Base-by-base conservation (phyloP, 371 early-diverging fungal genomes). In the Zopfochytrium polystomum region DNA sequence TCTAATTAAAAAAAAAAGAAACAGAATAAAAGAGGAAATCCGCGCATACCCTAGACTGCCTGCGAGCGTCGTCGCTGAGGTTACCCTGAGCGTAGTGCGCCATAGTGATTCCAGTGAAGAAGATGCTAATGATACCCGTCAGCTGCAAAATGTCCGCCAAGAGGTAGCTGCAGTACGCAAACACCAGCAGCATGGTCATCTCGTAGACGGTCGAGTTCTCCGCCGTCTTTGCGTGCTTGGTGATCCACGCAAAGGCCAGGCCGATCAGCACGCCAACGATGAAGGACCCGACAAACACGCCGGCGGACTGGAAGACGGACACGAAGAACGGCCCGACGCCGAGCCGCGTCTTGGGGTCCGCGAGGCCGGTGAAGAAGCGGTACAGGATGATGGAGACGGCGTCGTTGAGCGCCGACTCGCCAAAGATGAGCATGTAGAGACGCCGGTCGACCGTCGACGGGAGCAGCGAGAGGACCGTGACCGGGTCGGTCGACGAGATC, bases 401-500 rank as follows among this genome's bases (percentile, higher is more conserved):
- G 57, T 81, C 82, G 63, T 81, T 81, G 26, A 81, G 67, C 0
- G 82, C 82, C 31, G 68, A 67, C 64, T 81, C 82, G 7, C 82
- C 82, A 65, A 81, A 80, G 32, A 81, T 81, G 57, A 80, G 38
- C 72, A 81, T 80, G 75, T 80, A 80, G 33, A 80, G 67, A 7
- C 72, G 55, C 25, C 66, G 42, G 65, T 80, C 81, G 27, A 79
- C 76, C 29, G 63, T 62, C 23, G 72, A 32, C 7, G 80, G 82
- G 11, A 82, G 63, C 47, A 82, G 67, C 2, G 74, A 73, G 15
- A 82, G 72, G 0, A 82, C 80, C 13, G 79, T 74, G 18, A 82
- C 79, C 15, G 82, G 80, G 57, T 82, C 82, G 18, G 82, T 82
- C 15, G 80, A 77, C 13, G 78, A 78, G 52, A 82, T 81, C 32